Evolutionary conservation across 257 asterid genomes (phyloP).

Genomic region (Parsonsia alboflavescens): DNA sequence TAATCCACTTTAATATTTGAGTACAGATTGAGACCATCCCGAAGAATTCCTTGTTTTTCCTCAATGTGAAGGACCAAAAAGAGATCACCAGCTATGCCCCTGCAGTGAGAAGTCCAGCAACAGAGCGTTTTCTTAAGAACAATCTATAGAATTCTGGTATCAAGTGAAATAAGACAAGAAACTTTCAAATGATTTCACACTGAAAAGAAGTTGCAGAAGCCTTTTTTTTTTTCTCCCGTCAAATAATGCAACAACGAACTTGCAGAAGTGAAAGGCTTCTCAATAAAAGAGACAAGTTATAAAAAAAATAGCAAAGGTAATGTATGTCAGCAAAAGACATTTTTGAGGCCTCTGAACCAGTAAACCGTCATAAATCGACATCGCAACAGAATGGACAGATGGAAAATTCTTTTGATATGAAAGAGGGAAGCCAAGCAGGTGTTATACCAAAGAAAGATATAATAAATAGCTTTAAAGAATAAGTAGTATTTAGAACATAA

Average conservation of each 20-base stretch:
- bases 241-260: background rate
- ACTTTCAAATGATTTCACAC: background rate
- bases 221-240: too few species aligned
- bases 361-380: background rate
- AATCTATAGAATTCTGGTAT: slow-evolving; percentile 2
- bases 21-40: slow-evolving; percentile 82
- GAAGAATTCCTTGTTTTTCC: slow-evolving; percentile 62
- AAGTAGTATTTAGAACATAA: background rate
- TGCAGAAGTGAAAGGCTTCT: background rate
- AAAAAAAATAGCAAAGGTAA: background rate
- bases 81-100: slow-evolving; percentile 81
- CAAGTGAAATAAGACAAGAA: background rate
- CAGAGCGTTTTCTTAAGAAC: too few species aligned
- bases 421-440: background rate
- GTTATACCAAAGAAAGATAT: background rate
- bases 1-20: slow-evolving; percentile 70
- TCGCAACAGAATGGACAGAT: background rate
- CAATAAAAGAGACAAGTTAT: background rate
- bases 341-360: too few species aligned
- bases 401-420: background rate
- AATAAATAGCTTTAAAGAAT: background rate
- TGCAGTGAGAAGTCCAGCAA: too few species aligned
- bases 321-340: background rate
- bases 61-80: slow-evolving; percentile 64
- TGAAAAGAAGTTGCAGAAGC: background rate